phyloP scores from a whole-genome alignment of 2,329 filamentous ascomycete genomes.

The Exophiala alcalophila region DNA sequence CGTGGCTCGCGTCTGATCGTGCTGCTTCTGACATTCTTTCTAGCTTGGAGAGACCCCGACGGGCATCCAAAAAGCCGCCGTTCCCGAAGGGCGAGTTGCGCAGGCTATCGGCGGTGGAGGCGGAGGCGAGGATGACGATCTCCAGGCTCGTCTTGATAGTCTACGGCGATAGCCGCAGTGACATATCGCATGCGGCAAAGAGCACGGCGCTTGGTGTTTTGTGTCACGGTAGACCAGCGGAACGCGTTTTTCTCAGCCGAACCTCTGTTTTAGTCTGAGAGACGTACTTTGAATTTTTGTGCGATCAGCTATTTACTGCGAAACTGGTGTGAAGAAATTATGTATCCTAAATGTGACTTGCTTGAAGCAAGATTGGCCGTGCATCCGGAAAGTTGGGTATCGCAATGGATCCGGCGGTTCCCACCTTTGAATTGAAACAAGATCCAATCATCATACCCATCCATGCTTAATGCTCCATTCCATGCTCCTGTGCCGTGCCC shows the following conservation, averaged over 20 bases:
- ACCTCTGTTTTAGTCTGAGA: too few species aligned
- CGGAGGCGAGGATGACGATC: constrained; percentile 72
- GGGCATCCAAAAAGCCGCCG: constrained; percentile 70
- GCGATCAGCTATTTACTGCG: too few species aligned
- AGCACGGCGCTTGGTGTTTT: constrained; percentile 20
- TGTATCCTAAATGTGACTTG: too few species aligned
- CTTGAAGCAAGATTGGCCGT: not conserved
- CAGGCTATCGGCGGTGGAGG: constrained; percentile 72
- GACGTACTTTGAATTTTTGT: too few species aligned
- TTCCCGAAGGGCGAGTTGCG: constrained; percentile 74
- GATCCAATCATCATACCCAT: too few species aligned
- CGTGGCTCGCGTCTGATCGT: not conserved
- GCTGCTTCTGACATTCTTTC: constrained; percentile 25
- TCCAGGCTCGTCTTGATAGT: constrained; percentile 90
- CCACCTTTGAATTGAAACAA: too few species aligned
- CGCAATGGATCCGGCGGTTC: too few species aligned
- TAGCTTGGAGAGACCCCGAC: constrained; percentile 90
- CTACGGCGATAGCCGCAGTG: constrained; percentile 54
- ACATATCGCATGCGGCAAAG: not conserved
- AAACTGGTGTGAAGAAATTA: too few species aligned
- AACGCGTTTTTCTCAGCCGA: not conserved
- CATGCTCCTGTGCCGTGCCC: too few species aligned
- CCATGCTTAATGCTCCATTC: too few species aligned
- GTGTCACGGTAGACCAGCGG: constrained; percentile 1
- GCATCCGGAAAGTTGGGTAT: too few species aligned